Evolutionary conservation across 345 rosid genomes (phyloP), one percentile per base, ranked within the genome.

Genomic region (Corchorus olitorius): DNA sequence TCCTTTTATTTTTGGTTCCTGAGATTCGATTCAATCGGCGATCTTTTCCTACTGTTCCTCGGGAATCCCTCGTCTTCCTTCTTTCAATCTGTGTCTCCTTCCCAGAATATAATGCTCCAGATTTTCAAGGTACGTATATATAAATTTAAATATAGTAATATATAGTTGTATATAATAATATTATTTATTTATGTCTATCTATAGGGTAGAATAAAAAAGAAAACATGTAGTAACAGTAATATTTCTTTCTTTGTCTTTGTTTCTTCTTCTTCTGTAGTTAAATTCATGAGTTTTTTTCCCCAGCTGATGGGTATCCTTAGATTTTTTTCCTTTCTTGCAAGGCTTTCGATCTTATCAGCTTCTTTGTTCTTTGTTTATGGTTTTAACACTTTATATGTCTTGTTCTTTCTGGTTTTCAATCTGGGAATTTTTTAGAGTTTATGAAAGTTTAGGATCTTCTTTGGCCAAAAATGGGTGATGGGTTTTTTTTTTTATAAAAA

Each of bases 81-180:
- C 63, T 50, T 35, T 71, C 87, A 75, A 74, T 78, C 85, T 64
- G 67, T 72, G 78, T 80, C 81, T 74, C 14, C 73, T 52, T 70
- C 63, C 14, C 77, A 33, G 73, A 77, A 72, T 76, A 76, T 84
- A 84, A 87, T 85, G 84, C 78, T 84, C 79, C 84, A 75, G 86
- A 87, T 77, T 87, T 74, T 83, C 82, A 83, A 88, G 92, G 90
- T 88, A 81, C 71, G 72, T 34, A 2, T 70, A 5, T 34, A 33
- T 22, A 64, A 13, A 12, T 54, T 8, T 43, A 49, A 14, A 20
- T 63, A 45, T 43, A 8, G 35, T 45, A 37, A 8, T 49, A 45
- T 60, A 4, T 65, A 27, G 27, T 64, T 34, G 15, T n/a, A 11
- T 27, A 27, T 0, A 27, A 27, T 27, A 27, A 27, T 27, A 12